Evolutionary conservation across 805 yeast genomes (phyloP), one percentile per base, ranked within the genome.

Genomic region (Ogataea saltuana): DNA sequence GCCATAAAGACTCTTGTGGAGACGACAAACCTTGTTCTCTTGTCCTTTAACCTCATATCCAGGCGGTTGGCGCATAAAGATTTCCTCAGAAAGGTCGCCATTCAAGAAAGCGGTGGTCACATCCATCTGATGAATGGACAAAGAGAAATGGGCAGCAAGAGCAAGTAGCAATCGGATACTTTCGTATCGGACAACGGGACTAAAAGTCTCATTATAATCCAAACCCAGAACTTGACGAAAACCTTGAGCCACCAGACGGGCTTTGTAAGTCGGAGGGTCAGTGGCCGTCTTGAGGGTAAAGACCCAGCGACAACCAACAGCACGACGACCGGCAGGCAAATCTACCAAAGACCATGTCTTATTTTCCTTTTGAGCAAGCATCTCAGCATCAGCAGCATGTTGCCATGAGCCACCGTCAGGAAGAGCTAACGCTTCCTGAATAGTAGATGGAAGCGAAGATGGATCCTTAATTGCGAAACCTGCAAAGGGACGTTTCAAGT

Each of bases 161-260:
- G 25, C 25, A 7, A 33, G 20, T 6, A 33, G 25, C 20, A 33
- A 20, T 7, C 27, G 8, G 10, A 21, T 22, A 10, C 19, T 33
- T 11, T 33, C 33, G 12, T 16, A 30, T 8, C 20, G 17, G 19
- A 30, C 20, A 9, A 19, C 29, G 13, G 29, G 29, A n/a, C 29
- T 26, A n/a, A 26, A 30, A 9, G 33, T 17, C 22, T 30, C 22
- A 19, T 7, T 19, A 19, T 30, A 30, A n/a, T 30, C 20, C 9
- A 30, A 9, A 6, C 33, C 22, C 6, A 11, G 19, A 16, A 30
- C 28, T 13, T 28, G 33, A 5, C 33, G 25, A 15, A 37, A 37
- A 12, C 41, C 41, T 20, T 28, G 34, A 37, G 41, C 33, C 25
- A 37, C 41, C 25, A 37, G 13, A 12, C 41, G 26, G 3, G 41